These are phyloP conservation scores for Pestalotiopsis sp. DNA, from an alignment of 2,329 filamentous ascomycete genomes.

Conservation along the genomic window DNA sequence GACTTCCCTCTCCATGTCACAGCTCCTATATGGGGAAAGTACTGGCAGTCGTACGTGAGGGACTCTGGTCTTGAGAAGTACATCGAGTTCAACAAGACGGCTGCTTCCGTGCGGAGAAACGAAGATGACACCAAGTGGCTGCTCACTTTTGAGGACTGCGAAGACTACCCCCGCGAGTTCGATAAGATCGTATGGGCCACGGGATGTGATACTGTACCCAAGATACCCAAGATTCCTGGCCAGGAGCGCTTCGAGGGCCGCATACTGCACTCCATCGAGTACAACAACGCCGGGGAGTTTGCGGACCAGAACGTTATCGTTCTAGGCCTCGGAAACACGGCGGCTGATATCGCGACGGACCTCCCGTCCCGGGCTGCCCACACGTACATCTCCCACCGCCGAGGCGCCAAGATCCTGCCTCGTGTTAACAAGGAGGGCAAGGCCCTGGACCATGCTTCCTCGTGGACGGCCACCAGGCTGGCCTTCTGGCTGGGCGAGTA, in stretches of 20 bases:
- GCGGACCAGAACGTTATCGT: slow-evolving; percentile 4
- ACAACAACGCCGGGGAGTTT: background rate
- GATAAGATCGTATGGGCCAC: slow-evolving; percentile 11
- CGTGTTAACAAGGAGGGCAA: slow-evolving; percentile 8
- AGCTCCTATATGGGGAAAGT: background rate
- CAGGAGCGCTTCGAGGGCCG: slow-evolving; percentile 2
- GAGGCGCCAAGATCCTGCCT: slow-evolving; percentile 5
- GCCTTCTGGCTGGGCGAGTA: slow-evolving; percentile 7
- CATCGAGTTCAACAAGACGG: slow-evolving; percentile 12
- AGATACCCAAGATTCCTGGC: background rate
- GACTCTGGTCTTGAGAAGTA: background rate
- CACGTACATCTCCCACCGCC: slow-evolving; percentile 2
- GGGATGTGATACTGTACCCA: background rate
- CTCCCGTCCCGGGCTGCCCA: background rate
- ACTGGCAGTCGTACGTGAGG: slow-evolving; percentile 1
- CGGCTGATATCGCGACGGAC: slow-evolving; percentile 3
- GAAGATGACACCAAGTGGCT: slow-evolving; percentile 6
- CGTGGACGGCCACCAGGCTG: background rate
- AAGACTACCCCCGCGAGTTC: slow-evolving; percentile 6
- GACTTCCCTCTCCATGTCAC: slow-evolving; percentile 6
- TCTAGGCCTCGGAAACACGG: background rate
- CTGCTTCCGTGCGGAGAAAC: background rate
- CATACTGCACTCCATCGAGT: background rate
- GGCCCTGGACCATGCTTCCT: background rate
- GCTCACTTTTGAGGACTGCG: background rate